Evolutionary conservation across 495 filamentous ascomycete genomes (phyloP).

Genomic region (Penicillium arizonense): DNA sequence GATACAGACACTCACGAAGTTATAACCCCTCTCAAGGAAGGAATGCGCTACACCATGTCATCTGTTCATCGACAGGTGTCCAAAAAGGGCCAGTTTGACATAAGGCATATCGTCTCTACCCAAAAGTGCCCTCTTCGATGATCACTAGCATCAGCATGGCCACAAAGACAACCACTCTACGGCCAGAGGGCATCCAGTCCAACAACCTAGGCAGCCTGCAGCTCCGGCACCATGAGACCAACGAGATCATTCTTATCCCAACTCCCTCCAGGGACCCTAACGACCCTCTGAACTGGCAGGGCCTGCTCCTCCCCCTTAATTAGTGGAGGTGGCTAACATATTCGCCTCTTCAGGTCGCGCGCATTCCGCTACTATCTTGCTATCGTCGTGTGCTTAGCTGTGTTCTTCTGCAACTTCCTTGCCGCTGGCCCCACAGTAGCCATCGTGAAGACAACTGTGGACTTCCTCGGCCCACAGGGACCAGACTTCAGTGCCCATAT

Average conservation of each 20-base stretch:
- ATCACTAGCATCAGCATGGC: too few relatives aligned
- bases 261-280: slow-evolving; percentile 25
- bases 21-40: too few relatives aligned
- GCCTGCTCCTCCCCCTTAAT: slow-evolving; percentile 1
- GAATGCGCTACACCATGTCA: too few relatives aligned
- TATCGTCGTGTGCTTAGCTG: slow-evolving; percentile 22
- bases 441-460: slow-evolving; percentile 43
- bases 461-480: slow-evolving; percentile 33
- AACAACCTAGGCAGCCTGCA: not conserved
- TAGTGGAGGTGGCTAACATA: slow-evolving; percentile 7
- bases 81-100: too few relatives aligned
- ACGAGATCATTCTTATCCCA: slow-evolving; percentile 30
- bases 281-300: slow-evolving; percentile 36
- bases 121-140: too few relatives aligned
- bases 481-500: slow-evolving; percentile 35
- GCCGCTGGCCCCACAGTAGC: slow-evolving; percentile 54
- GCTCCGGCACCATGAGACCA: slow-evolving; percentile 47
- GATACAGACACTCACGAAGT: too few relatives aligned
- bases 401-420: slow-evolving; percentile 56
- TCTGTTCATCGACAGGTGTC: too few relatives aligned
- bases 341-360: slow-evolving; percentile 47
- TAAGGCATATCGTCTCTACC: too few relatives aligned
- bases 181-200: too few relatives aligned
- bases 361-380: slow-evolving; percentile 36
- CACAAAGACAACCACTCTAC: too few relatives aligned